A percentile compares a stretch with the other conserved stretches of the same genome.
Conservation (phyloP, 768 basidiomycete species). For the Suillus americanus region DNA sequence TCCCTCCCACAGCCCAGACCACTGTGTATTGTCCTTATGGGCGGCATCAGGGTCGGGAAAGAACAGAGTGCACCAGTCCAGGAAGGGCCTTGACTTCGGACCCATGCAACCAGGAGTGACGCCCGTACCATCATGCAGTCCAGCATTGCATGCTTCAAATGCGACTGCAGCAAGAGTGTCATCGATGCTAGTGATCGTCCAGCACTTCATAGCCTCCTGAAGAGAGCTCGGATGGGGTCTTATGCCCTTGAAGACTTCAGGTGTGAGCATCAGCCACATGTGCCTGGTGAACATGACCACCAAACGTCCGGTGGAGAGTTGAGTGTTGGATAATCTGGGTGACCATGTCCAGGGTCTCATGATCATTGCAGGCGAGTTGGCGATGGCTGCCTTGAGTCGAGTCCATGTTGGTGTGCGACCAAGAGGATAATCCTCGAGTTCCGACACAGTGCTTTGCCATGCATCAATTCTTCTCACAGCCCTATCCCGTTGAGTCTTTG, state of each 20-base stretch:
- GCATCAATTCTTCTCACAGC: too few relatives aligned
- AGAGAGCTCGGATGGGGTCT: not conserved
- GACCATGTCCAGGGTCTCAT: constrained; percentile 5
- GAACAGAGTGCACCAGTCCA: not conserved
- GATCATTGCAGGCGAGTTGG: constrained; percentile 2
- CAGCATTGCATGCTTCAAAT: constrained; percentile 10
- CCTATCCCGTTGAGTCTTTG: too few relatives aligned
- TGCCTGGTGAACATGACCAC: constrained; percentile 1
- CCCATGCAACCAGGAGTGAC: constrained; percentile 2
- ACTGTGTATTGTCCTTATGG: not conserved
- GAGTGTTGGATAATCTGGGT: not conserved
- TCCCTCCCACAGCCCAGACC: not conserved
- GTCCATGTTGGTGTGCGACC: constrained; percentile 5
- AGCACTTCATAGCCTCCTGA: constrained; percentile 12
- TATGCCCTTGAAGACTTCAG: constrained; percentile 3
- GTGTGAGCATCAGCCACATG: not conserved
- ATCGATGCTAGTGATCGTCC: constrained; percentile 8
- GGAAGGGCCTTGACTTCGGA: constrained; percentile 5
- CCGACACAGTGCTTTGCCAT: too few relatives aligned
- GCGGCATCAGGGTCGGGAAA: constrained; percentile 2
- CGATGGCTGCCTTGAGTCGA: constrained; percentile 2
- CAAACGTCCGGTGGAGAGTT: not conserved
- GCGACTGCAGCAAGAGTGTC: not conserved
- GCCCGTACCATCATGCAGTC: not conserved
- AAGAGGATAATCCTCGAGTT: not conserved